phyloP scores from a whole-genome alignment of 257 asterid species.

The Lantana camara region DNA sequence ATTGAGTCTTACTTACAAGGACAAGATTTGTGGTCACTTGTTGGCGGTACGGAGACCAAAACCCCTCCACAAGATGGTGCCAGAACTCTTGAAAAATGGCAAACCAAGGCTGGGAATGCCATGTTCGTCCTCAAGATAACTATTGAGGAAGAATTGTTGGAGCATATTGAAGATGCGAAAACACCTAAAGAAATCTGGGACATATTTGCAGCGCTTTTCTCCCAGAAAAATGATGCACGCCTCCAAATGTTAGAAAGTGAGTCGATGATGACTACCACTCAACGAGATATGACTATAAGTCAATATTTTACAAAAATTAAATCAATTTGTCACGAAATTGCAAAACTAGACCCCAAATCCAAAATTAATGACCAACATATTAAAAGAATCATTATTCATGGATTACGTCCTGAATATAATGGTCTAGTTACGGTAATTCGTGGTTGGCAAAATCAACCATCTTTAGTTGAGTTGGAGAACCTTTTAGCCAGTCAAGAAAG shows the following conservation, averaged over 20 bases:
- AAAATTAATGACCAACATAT: neutral
- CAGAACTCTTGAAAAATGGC: neutral
- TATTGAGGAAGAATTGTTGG: neutral
- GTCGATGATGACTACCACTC: neutral
- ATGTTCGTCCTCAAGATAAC: neutral
- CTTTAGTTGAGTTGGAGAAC: neutral
- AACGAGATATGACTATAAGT: neutral
- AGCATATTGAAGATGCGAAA: neutral
- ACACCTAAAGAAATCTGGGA: neutral
- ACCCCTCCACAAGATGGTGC: neutral
- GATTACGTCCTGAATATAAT: neutral
- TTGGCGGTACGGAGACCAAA: neutral
- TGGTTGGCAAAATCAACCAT: neutral
- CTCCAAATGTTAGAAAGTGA: no score
- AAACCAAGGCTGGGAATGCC: neutral
- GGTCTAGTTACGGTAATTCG: neutral
- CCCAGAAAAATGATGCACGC: neutral
- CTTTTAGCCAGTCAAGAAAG: neutral
- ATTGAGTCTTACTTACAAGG: no score
- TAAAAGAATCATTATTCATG: no score
- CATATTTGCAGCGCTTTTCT: neutral
- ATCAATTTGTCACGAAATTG: neutral
- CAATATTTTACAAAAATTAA: neutral
- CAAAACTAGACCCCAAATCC: neutral
- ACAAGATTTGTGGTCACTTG: no score